These are phyloP conservation scores for Chalciporus chontae DNA, from an alignment of 768 basidiomycete genomes.

Conservation along the genomic window DNA sequence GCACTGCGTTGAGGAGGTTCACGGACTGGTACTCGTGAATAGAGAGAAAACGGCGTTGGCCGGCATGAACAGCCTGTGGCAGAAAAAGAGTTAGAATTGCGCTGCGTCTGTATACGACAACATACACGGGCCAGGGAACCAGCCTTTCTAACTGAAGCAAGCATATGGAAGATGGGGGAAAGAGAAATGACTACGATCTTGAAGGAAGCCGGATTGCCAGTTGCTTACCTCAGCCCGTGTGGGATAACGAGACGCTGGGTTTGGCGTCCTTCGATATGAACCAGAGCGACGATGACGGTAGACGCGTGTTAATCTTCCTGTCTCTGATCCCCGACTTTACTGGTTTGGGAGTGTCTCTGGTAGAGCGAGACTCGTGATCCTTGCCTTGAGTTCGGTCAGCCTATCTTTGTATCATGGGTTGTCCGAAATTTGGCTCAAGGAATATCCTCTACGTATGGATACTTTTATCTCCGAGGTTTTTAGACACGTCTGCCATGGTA, in stretches of 20 bases:
- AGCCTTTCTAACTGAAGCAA: constrained; percentile 63
- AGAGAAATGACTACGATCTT: constrained; percentile 11
- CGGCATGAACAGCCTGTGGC: constrained; percentile 59
- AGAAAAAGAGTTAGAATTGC: background rate
- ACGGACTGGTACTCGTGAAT: constrained; percentile 99
- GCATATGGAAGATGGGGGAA: constrained; percentile 46
- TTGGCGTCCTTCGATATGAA: constrained; percentile 20
- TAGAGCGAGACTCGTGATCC: constrained; percentile 45
- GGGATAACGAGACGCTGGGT: constrained; percentile 1
- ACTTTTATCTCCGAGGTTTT: background rate
- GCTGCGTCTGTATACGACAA: background rate
- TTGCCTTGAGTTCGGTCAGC: constrained; percentile 80
- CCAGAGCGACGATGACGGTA: constrained; percentile 84
- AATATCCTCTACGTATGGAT: constrained; percentile 39
- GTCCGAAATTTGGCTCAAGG: constrained; percentile 80
- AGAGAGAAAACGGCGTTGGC: constrained; percentile 88
- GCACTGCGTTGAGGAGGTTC: constrained; percentile 87
- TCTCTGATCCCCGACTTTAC: constrained; percentile 59
- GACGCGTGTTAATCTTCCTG: constrained; percentile 50
- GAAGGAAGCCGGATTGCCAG: constrained; percentile 16
- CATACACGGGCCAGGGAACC: constrained; percentile 61
- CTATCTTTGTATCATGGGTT: constrained; percentile 46
- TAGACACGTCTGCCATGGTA: constrained; percentile 11
- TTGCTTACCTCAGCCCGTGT: constrained; percentile 41
- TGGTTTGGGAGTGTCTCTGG: constrained; percentile 55